A percentile compares a stretch with the other conserved stretches of the same genome.
Evolutionary conservation across 2,329 filamentous ascomycete species (phyloP).

Genomic region (Fusarium sp.): DNA sequence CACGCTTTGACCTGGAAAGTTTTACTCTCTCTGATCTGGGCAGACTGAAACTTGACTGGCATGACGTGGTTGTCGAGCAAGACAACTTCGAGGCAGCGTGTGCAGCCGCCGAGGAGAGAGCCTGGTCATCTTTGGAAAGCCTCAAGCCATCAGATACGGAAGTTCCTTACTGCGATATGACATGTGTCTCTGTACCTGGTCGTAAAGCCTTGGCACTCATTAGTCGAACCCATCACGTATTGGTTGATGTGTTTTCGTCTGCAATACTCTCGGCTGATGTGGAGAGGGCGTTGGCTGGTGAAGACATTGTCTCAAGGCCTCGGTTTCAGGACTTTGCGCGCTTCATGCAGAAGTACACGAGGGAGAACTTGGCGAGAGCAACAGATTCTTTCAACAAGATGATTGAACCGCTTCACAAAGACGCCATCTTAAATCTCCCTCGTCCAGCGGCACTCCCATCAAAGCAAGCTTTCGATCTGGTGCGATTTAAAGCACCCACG

Average conservation of each 20-base stretch:
- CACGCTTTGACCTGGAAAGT: neutral
- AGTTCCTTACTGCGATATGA: neutral
- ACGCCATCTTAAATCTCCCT: fast-evolving
- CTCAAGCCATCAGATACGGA: neutral
- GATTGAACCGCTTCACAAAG: neutral
- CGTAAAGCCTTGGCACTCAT: neutral
- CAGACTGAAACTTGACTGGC: neutral
- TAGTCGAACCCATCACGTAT: neutral
- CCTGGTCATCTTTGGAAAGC: neutral
- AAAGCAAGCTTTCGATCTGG: neutral
- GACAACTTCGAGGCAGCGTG: neutral
- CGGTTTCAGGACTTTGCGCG: neutral
- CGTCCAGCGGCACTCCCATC: neutral
- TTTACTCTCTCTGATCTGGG: neutral
- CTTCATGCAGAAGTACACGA: neutral
- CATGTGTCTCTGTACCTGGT: neutral
- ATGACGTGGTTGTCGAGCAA: neutral
- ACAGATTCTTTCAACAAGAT: neutral
- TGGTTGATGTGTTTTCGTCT: neutral
- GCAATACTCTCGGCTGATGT: neutral
- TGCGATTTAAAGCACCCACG: neutral
- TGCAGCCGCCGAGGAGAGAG: neutral
- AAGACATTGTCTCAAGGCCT: neutral
- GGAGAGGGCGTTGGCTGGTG: neutral
- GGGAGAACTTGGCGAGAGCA: neutral